Conservation (phyloP, 495 filamentous ascomycete genomes). For the Penicillium diatomitis region DNA sequence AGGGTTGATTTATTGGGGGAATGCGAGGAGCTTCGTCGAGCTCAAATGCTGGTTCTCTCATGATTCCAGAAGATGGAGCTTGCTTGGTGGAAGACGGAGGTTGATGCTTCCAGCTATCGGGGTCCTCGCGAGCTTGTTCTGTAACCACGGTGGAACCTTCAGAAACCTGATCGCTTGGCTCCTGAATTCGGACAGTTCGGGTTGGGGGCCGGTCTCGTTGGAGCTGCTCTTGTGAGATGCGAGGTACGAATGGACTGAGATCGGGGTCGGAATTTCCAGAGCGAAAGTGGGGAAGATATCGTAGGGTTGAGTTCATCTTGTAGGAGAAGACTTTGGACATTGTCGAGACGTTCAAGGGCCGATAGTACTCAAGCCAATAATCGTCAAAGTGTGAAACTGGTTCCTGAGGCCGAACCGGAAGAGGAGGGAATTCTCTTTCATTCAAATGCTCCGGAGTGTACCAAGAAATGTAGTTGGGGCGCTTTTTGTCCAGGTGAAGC, state of each 20-base stretch:
- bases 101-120: slow-evolving; percentile 20
- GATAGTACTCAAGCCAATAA: slow-evolving; percentile 98
- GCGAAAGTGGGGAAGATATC: slow-evolving; percentile 62
- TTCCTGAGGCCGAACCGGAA: slow-evolving; percentile 40
- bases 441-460: slow-evolving; percentile 71
- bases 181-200: slow-evolving; percentile 38
- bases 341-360: slow-evolving; percentile 73
- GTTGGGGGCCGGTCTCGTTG: slow-evolving; percentile 31
- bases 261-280: slow-evolving; percentile 62
- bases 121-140: slow-evolving; percentile 2
- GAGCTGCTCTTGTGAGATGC: slow-evolving; percentile 37
- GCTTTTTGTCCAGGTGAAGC: slow-evolving; percentile 53
- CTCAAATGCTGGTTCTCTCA: slow-evolving; percentile 32
- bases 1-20: slow-evolving; percentile 17
- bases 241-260: slow-evolving; percentile 73
- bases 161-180: slow-evolving; percentile 16
- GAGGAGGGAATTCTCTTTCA: slow-evolving; percentile 44
- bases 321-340: slow-evolving; percentile 83
- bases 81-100: slow-evolving; percentile 24
- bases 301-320: slow-evolving; percentile 78
- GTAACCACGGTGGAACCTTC: slow-evolving; percentile 1
- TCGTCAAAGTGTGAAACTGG: slow-evolving; percentile 72
- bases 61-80: slow-evolving; percentile 28
- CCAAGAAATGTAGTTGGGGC: slow-evolving; percentile 75
- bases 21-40: slow-evolving; percentile 10